phyloP scores from a whole-genome alignment of 2,329 filamentous ascomycete genomes.

The Claviceps arundinis region DNA sequence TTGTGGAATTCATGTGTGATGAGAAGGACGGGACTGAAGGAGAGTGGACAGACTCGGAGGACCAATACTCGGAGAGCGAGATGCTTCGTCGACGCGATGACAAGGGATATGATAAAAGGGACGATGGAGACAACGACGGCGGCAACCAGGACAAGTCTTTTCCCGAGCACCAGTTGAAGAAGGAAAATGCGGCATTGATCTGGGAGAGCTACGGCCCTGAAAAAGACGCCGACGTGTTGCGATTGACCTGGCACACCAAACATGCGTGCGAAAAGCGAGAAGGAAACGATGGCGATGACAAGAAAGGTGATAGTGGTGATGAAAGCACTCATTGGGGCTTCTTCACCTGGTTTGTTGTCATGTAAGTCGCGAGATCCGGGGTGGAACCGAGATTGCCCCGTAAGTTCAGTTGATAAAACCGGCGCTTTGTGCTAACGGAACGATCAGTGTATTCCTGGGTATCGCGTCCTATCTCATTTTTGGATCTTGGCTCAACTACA shows the following conservation, averaged over 20 bases:
- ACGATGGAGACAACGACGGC: conserved; percentile 16
- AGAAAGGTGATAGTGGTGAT: conserved; percentile 30
- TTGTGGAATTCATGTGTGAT: conserved; percentile 81
- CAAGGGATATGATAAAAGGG: conserved; percentile 18
- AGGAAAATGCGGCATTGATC: conserved; percentile 50
- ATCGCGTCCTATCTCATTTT: conserved; percentile 90
- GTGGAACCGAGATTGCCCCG: too few relatives aligned
- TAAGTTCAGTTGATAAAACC: background rate
- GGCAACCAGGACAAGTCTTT: conserved; percentile 26
- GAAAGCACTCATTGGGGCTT: conserved; percentile 66
- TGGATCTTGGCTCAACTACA: conserved; percentile 98
- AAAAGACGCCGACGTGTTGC: conserved; percentile 48
- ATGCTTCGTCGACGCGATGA: background rate
- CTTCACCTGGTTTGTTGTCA: conserved; percentile 92
- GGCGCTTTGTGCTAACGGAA: background rate
- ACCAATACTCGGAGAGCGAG: conserved; percentile 5
- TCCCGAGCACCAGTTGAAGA: conserved; percentile 38
- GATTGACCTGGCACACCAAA: conserved; percentile 76
- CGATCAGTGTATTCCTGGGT: conserved; percentile 61
- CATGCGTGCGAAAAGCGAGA: conserved; percentile 58
- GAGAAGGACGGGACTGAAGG: conserved; percentile 59
- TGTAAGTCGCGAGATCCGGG: conserved; percentile 46
- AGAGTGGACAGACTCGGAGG: conserved; percentile 43
- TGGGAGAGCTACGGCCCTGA: conserved; percentile 61
- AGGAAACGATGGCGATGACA: conserved; percentile 24